Evolutionary conservation across 2,329 filamentous ascomycete genomes (phyloP).

Genomic region (Fusarium equiseti): DNA sequence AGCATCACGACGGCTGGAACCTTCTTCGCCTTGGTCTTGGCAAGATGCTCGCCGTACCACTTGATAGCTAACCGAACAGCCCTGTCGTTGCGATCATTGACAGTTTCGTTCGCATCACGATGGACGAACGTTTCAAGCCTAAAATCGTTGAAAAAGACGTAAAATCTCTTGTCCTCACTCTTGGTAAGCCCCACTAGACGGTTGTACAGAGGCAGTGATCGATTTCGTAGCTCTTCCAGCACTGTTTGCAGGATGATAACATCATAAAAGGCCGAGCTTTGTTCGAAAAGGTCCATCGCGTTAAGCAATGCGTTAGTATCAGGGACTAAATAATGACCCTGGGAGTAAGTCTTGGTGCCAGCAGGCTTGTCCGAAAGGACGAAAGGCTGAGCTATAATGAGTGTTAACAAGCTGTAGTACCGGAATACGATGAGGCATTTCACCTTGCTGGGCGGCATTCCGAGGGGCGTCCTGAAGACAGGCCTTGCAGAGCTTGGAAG

Average conservation of each 20-base stretch:
- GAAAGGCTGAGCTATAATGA: slow-evolving; percentile 75
- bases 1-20: slow-evolving; percentile 89
- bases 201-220: slow-evolving; percentile 94
- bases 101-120: slow-evolving; percentile 81
- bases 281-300: slow-evolving; percentile 97
- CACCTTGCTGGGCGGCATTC: slow-evolving; percentile 83
- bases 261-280: slow-evolving; percentile 91
- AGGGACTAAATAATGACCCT: slow-evolving; percentile 93
- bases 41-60: slow-evolving; percentile 91
- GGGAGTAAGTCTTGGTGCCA: slow-evolving; percentile 82
- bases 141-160: slow-evolving; percentile 99
- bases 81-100: slow-evolving; percentile 97
- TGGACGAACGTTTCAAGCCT: slow-evolving; percentile 88
- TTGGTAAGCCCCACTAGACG: slow-evolving; percentile 90
- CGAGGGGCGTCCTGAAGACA: slow-evolving; percentile 81
- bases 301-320: slow-evolving; percentile 97
- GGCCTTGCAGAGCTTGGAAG: slow-evolving; percentile 84
- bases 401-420: slow-evolving; percentile 17
- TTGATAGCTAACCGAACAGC: slow-evolving; percentile 86
- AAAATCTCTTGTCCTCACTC: slow-evolving; percentile 96
- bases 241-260: slow-evolving; percentile 97
- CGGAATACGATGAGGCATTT: slow-evolving; percentile 39
- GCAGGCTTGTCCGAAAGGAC: slow-evolving; percentile 90
- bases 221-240: slow-evolving; percentile 93
- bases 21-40: slow-evolving; percentile 69